Base-by-base conservation (phyloP, 2,329 filamentous ascomycete species). In the Aureobasidium sp. region DNA sequence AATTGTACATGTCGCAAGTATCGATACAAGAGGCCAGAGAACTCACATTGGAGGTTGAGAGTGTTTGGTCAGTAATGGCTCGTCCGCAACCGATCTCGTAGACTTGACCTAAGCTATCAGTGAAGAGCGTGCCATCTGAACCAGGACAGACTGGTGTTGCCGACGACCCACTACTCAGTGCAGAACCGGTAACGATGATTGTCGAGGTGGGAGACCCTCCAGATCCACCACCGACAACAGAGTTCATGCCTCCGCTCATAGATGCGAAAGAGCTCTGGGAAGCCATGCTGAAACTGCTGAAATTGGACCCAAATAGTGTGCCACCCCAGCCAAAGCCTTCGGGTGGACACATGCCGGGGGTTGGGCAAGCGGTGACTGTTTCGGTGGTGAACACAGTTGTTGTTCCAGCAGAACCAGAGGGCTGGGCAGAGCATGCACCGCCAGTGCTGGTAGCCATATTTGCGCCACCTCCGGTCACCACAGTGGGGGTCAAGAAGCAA, bases 1-100 rank as follows among this genome's bases (percentile, higher is more conserved):
- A 50, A 49, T 72, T 72, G 63, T 67, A 71, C 64, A 67, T 67
- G 61, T 71, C 69, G 63, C 71, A 72, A n/a, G 69, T 64, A 29
- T 66, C 62, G 54, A 71, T 70, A 45, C 71, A 72, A 30, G 62
- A 64, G 8, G 62, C 57, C 27, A 72, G 63, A 10, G 65, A 67
- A 50, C 59, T 55, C 27, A 67, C 65, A 7, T 67, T 67, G 13
- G 65, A 66, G 13, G 64, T 66, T 13, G 63, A 65, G 11, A 72
- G 32, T 2, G 64, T 68, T 1, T 30, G 32, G 49, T 68, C 66
- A 2, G 66, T 64, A 58, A 66, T 67, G 41, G 58, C 52, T 2
- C 60, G 64, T 58, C 66, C 63, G 62, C 70, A 72, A 30, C 63
- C 48, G 29, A 72, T 66, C 44, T 63, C 63, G 62, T 72, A 72